Percentiles rank a stretch among this genome's conserved stretches.
Evolutionary conservation across 1,284 basidiomycete genomes (phyloP).

Genomic region (Ustilago bromivora): DNA sequence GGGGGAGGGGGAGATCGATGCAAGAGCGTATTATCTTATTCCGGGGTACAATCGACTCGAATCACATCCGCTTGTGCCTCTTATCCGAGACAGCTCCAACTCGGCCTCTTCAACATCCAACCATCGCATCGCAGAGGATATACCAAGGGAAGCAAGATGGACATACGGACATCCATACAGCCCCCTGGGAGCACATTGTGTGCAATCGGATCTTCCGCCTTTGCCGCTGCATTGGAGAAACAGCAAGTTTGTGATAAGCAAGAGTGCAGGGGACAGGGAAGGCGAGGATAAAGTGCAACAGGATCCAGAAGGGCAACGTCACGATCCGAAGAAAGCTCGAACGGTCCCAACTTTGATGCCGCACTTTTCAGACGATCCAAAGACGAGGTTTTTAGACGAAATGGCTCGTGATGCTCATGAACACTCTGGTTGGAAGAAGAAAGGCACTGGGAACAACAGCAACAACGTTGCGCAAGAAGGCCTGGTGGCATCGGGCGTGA

Average conservation of each 20-base stretch:
- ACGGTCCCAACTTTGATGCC: slow-evolving; percentile 65
- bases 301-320: slow-evolving; percentile 16
- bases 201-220: slow-evolving; percentile 32
- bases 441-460: neutral
- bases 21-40: slow-evolving; percentile 61
- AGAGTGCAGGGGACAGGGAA: neutral
- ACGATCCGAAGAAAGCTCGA: slow-evolving; percentile 32
- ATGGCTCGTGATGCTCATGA: slow-evolving; percentile 62
- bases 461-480: neutral
- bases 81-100: slow-evolving; percentile 19
- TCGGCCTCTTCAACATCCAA: neutral
- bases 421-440: slow-evolving; percentile 55
- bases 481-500: slow-evolving; percentile 1
- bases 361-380: slow-evolving; percentile 68
- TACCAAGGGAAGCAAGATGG: slow-evolving; percentile 45
- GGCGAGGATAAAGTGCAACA: neutral
- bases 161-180: slow-evolving; percentile 67
- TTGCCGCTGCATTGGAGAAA: slow-evolving; percentile 55
- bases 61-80: slow-evolving; percentile 61
- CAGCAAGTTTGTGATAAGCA: slow-evolving; percentile 22
- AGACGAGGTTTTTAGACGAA: slow-evolving; percentile 68
- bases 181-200: slow-evolving; percentile 21
- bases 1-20: slow-evolving; percentile 22
- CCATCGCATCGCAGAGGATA: neutral
- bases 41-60: slow-evolving; percentile 62